Evolutionary conservation across 1,284 basidiomycete genomes (phyloP).

Genomic region (Trametes hirsuta): DNA sequence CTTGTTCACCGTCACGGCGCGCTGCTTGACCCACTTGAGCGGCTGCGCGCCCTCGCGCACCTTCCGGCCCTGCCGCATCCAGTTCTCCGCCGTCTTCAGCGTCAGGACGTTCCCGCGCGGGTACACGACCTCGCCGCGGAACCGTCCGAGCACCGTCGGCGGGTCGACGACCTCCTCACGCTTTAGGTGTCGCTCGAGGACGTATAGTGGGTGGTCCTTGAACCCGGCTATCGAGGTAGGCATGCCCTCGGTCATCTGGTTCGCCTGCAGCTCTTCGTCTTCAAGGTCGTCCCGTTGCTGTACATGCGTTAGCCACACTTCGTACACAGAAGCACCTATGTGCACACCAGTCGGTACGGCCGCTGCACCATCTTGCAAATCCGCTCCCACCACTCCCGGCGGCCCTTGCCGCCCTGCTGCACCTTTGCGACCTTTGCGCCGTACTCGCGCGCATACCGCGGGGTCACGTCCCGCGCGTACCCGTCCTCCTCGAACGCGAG

Average conservation of each 20-base stretch:
- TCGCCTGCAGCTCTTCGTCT: conserved; percentile 87
- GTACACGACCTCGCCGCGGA: conserved; percentile 94
- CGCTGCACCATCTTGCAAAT: conserved; percentile 67
- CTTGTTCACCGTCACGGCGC: conserved; percentile 82
- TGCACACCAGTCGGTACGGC: conserved; percentile 78
- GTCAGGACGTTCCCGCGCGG: conserved; percentile 81
- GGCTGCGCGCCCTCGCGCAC: conserved; percentile 81
- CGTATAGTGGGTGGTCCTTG: conserved; percentile 97
- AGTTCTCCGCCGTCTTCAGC: conserved; percentile 92
- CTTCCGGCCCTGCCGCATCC: conserved; percentile 87
- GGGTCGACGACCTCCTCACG: conserved; percentile 89
- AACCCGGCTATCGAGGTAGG: conserved; percentile 90
- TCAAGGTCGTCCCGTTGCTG: conserved; percentile 93
- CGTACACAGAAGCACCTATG: neutral
- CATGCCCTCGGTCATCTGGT: conserved; percentile 91
- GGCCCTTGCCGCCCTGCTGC: conserved; percentile 73
- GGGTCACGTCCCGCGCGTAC: conserved; percentile 75
- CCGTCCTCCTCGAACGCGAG: conserved; percentile 93
- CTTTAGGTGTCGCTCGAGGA: conserved; percentile 87
- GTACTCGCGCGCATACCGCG: conserved; percentile 82
- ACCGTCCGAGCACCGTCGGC: conserved; percentile 86
- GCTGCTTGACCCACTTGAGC: conserved; percentile 89
- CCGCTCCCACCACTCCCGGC: conserved; percentile 86
- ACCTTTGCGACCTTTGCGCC: conserved; percentile 83
- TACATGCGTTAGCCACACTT: neutral